Conservation (phyloP, 1,284 basidiomycete species). For the Fistulinella cinereoalba region DNA sequence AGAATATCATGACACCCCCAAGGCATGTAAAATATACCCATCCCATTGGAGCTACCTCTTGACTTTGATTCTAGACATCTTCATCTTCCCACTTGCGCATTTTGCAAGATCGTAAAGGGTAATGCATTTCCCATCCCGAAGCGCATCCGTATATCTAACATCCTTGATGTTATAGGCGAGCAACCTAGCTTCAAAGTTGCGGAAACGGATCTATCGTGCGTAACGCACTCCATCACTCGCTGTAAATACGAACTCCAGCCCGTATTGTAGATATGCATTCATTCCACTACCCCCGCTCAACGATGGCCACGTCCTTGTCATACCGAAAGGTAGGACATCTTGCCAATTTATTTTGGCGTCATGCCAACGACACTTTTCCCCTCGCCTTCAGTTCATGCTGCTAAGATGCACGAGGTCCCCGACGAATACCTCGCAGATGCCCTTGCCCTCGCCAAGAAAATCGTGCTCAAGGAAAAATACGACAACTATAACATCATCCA, state of each 20-base stretch:
- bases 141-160: not conserved
- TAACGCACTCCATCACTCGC: slow-evolving; percentile 5
- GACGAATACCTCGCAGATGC: slow-evolving; percentile 77
- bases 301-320: slow-evolving; percentile 80
- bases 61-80: no score
- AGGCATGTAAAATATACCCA: slow-evolving; percentile 7
- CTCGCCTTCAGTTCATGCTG: slow-evolving; percentile 62
- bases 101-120: slow-evolving; percentile 91
- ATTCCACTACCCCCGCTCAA: slow-evolving; percentile 87
- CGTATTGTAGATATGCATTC: slow-evolving; percentile 57
- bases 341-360: no score
- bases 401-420: slow-evolving; percentile 75
- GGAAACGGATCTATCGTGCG: slow-evolving; percentile 73
- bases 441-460: slow-evolving; percentile 81
- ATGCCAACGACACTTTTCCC: not conserved
- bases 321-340: slow-evolving; percentile 72
- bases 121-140: not conserved
- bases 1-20: slow-evolving; percentile 9
- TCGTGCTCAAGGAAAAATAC: slow-evolving; percentile 69
- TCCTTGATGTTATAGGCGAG: slow-evolving; percentile 47
- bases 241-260: not conserved
- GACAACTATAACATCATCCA: slow-evolving; percentile 86
- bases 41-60: no score
- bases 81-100: slow-evolving; percentile 66
- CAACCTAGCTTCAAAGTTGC: slow-evolving; percentile 79